Evolutionary conservation across 768 basidiomycete species (phyloP).

Genomic region (Gymnopilus dilepis): DNA sequence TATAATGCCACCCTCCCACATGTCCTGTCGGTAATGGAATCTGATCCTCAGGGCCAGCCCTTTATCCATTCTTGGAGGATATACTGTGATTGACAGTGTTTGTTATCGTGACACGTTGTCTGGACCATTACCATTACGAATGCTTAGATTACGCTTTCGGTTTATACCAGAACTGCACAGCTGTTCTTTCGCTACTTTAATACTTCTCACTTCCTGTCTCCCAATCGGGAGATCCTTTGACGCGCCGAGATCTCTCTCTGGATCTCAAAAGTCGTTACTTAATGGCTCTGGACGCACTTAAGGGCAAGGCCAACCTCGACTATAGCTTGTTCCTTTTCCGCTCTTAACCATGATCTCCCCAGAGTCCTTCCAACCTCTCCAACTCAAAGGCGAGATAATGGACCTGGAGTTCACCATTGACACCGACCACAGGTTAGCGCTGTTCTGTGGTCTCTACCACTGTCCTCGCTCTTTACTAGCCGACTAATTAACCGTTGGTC

Average conservation of each 20-base stretch:
- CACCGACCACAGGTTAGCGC: conserved; percentile 64
- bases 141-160: conserved; percentile 14
- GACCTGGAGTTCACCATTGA: conserved; percentile 77
- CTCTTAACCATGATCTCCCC: conserved; percentile 58
- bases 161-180: conserved; percentile 10
- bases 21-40: conserved; percentile 27
- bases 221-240: conserved; percentile 41
- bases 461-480: conserved; percentile 40
- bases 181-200: conserved; percentile 6
- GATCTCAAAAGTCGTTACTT: conserved; percentile 53
- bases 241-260: conserved; percentile 49
- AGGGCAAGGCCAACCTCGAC: conserved; percentile 51
- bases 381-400: conserved; percentile 79
- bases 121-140: conserved; percentile 27
- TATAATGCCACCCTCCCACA: conserved; percentile 38
- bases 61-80: conserved; percentile 34
- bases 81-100: conserved; percentile 34
- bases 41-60: conserved; percentile 47
- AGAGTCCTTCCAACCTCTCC: conserved; percentile 56
- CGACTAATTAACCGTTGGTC: conserved; percentile 54
- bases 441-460: conserved; percentile 24
- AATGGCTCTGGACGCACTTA: conserved; percentile 63
- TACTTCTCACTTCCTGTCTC: conserved; percentile 11
- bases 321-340: conserved; percentile 54
- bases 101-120: conserved; percentile 38